These are phyloP conservation scores for Hyaloperonospora arabidopsidis DNA, from an alignment of 352 stramenopile species.

Conservation along the genomic window DNA sequence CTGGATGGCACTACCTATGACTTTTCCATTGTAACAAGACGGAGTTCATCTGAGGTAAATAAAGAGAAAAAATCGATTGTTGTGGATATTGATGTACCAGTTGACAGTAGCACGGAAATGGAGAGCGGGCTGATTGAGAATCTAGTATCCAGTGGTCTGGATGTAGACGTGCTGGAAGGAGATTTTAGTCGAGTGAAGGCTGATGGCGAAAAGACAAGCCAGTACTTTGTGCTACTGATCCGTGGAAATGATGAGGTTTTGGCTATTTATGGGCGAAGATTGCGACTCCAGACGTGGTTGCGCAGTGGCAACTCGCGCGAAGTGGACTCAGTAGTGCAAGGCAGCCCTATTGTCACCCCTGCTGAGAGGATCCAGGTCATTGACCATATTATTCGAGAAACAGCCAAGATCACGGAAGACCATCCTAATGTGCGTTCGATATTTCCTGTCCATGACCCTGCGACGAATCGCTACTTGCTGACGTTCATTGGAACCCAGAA, in stretches of 20 bases:
- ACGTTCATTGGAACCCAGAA: constrained; percentile 66
- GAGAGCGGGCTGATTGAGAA: constrained; percentile 48
- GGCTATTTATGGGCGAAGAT: constrained; percentile 42
- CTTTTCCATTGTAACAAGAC: constrained; percentile 67
- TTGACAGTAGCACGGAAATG: constrained; percentile 18
- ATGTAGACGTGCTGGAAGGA: constrained; percentile 67
- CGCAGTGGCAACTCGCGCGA: constrained; percentile 65
- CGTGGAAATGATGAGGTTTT: constrained; percentile 60
- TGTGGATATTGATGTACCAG: constrained; percentile 10
- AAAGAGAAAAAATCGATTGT: constrained; percentile 6
- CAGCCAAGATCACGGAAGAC: constrained; percentile 46
- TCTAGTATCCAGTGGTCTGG: constrained; percentile 51
- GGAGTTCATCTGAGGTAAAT: constrained; percentile 19
- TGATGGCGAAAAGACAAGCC: constrained; percentile 37
- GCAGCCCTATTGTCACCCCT: constrained; percentile 52
- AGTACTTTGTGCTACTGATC: constrained; percentile 69
- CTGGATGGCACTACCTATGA: constrained; percentile 50
- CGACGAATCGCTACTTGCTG: constrained; percentile 64
- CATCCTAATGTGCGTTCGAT: constrained; percentile 57
- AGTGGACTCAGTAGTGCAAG: constrained; percentile 51
- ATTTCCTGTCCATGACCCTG: constrained; percentile 71
- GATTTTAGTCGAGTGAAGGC: constrained; percentile 45
- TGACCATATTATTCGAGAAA: constrained; percentile 74
- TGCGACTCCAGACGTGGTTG: constrained; percentile 74
- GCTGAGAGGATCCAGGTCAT: constrained; percentile 78